Percentiles rank a stretch among this genome's conserved stretches.
phyloP scores from a whole-genome alignment of 768 basidiomycete genomes.

The Piloderma croceum region DNA sequence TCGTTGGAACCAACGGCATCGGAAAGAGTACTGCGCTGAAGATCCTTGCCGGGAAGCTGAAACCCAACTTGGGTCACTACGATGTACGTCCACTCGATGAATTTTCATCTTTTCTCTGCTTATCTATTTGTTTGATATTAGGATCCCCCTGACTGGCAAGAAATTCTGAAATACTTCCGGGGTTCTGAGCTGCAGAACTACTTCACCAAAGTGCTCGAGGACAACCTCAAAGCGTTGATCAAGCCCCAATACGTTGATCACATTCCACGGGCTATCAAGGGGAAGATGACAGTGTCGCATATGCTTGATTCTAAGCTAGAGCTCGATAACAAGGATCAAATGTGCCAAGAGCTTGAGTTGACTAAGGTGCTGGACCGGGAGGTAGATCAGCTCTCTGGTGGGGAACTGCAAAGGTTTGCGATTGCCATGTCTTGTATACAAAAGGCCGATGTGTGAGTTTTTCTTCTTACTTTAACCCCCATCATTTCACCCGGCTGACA shows the following conservation, averaged over 20 bases:
- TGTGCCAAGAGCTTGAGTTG: slow-evolving; percentile 84
- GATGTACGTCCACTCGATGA: slow-evolving; percentile 52
- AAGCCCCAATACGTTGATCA: slow-evolving; percentile 99
- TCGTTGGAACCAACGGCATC: slow-evolving; percentile 99
- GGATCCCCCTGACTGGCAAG: slow-evolving; percentile 99
- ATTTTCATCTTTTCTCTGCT: slow-evolving; percentile 1
- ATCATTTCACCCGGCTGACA: too few relatives aligned
- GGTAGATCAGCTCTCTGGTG: slow-evolving; percentile 83
- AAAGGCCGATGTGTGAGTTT: slow-evolving; percentile 84
- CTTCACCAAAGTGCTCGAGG: slow-evolving; percentile 98
- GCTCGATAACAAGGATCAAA: slow-evolving; percentile 78
- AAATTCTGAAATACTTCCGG: slow-evolving; percentile 96
- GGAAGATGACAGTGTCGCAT: slow-evolving; percentile 72
- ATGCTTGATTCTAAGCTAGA: slow-evolving; percentile 94
- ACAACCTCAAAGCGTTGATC: slow-evolving; percentile 96
- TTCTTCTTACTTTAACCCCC: background rate
- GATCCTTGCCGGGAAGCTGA: slow-evolving; percentile 93
- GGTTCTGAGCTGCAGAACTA: slow-evolving; percentile 99
- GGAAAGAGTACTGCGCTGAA: slow-evolving; percentile 98
- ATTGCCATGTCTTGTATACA: slow-evolving; percentile 98
- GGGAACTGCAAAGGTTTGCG: slow-evolving; percentile 96
- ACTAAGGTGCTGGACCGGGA: slow-evolving; percentile 84
- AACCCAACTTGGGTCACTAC: slow-evolving; percentile 95
- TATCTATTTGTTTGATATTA: slow-evolving; percentile 22
- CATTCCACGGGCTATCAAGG: slow-evolving; percentile 95